Percentiles rank a stretch among this genome's conserved stretches.
Conservation (phyloP, 352 stramenopile genomes). For the Phytophthora macrochlamydospora region DNA sequence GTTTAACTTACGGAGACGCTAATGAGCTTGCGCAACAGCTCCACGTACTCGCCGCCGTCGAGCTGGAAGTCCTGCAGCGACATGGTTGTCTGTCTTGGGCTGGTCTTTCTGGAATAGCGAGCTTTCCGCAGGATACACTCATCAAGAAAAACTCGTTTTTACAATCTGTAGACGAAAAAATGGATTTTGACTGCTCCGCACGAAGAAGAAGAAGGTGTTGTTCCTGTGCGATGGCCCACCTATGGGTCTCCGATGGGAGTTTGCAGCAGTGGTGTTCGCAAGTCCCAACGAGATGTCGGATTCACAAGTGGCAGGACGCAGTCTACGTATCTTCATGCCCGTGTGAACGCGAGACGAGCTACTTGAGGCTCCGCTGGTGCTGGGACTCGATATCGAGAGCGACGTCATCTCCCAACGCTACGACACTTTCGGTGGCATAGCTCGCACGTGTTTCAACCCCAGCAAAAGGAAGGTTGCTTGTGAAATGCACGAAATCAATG, state of each 20-base stretch:
- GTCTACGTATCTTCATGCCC: not conserved
- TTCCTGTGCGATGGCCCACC: no score
- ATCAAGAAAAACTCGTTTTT: not conserved
- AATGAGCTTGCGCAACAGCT: slow-evolving; percentile 81
- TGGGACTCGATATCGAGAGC: not conserved
- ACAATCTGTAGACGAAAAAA: no score
- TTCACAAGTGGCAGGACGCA: no score
- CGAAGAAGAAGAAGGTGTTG: no score
- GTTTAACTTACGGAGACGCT: slow-evolving; percentile 39
- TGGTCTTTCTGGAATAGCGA: not conserved
- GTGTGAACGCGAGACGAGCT: not conserved
- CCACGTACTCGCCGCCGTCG: slow-evolving; percentile 66
- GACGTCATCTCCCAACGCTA: not conserved
- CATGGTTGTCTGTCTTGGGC: slow-evolving; percentile 4
- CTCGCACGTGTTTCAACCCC: slow-evolving; percentile 6
- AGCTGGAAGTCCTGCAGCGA: slow-evolving; percentile 45
- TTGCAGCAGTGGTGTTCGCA: no score
- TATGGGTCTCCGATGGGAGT: no score
- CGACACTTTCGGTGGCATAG: not conserved
- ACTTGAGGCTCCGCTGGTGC: not conserved
- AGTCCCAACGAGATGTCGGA: no score
- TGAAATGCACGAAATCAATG: not conserved
- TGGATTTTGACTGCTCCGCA: no score
- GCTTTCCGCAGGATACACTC: not conserved
- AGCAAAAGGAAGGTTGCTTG: not conserved